Conservation (phyloP, 1,284 basidiomycete species). For the Apiotrichum montevideense region DNA sequence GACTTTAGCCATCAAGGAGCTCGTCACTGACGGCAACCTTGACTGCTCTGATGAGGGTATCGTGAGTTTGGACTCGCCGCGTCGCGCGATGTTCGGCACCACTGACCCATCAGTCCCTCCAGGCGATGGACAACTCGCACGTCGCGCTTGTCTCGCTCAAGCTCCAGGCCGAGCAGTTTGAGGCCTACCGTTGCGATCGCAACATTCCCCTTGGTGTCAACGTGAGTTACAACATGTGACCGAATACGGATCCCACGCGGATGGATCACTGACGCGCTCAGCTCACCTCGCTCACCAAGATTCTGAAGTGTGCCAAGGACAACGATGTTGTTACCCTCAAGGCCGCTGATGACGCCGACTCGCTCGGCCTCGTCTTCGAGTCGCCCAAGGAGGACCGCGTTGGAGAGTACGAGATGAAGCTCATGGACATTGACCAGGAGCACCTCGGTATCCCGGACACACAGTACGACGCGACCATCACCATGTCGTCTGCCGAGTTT, state of each 20-base stretch:
- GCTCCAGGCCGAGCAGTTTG: conserved; percentile 69
- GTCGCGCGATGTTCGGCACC: too few species aligned
- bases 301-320: conserved; percentile 95
- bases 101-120: conserved; percentile 57
- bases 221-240: conserved; percentile 30
- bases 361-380: conserved; percentile 85
- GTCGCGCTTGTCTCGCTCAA: conserved; percentile 78
- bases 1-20: conserved; percentile 82
- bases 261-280: conserved; percentile 28
- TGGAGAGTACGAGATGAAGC: conserved; percentile 97
- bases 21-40: conserved; percentile 96
- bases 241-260: not conserved
- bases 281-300: conserved; percentile 83
- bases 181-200: conserved; percentile 87
- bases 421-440: conserved; percentile 99
- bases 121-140: conserved; percentile 99
- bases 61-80: conserved; percentile 50
- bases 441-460: conserved; percentile 97
- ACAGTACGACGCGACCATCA: conserved; percentile 90
- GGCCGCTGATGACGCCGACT: conserved; percentile 85
- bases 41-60: conserved; percentile 96
- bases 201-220: conserved; percentile 92
- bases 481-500: conserved; percentile 82
- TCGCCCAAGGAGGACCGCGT: conserved; percentile 86
- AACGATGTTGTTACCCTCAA: conserved; percentile 90